These are phyloP conservation scores for Zanthoxylum bungeanum DNA, from an alignment of 345 rosid genomes.

Conservation along the genomic window DNA sequence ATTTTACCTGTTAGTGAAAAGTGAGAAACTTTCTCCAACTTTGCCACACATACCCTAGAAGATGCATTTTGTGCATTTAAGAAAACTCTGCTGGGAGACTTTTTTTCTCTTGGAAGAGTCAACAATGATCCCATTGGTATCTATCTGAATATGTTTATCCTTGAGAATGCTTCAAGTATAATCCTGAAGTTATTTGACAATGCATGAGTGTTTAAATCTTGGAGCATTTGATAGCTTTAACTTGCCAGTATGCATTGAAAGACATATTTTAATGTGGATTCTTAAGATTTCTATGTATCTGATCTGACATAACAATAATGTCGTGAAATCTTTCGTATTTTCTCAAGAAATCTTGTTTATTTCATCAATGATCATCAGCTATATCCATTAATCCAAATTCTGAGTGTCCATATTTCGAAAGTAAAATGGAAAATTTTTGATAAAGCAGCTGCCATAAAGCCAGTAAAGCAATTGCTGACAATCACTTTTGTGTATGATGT, in stretches of 20 bases:
- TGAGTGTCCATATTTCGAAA: no score
- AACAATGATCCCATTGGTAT: background rate
- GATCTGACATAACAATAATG: background rate
- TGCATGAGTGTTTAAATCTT: background rate
- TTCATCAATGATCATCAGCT: no score
- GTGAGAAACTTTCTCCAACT: no score
- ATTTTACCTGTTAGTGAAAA: background rate
- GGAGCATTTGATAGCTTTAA: background rate
- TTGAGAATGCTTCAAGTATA: background rate
- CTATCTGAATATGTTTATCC: background rate
- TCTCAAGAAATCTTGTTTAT: no score
- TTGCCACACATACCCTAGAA: background rate
- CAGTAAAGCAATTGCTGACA: no score
- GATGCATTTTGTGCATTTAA: background rate
- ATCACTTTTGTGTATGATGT: no score
- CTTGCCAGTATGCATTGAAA: background rate
- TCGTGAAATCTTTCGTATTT: no score
- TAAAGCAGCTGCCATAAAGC: no score
- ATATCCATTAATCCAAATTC: no score
- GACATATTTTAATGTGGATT: background rate
- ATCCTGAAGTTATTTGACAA: background rate
- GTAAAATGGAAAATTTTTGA: no score
- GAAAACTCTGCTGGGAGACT: background rate
- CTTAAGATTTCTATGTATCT: background rate
- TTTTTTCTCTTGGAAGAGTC: no score